Evolutionary conservation across 2,329 filamentous ascomycete species (phyloP), one percentile per base, ranked within the genome.

Genomic region (Colletotrichum sp.): DNA sequence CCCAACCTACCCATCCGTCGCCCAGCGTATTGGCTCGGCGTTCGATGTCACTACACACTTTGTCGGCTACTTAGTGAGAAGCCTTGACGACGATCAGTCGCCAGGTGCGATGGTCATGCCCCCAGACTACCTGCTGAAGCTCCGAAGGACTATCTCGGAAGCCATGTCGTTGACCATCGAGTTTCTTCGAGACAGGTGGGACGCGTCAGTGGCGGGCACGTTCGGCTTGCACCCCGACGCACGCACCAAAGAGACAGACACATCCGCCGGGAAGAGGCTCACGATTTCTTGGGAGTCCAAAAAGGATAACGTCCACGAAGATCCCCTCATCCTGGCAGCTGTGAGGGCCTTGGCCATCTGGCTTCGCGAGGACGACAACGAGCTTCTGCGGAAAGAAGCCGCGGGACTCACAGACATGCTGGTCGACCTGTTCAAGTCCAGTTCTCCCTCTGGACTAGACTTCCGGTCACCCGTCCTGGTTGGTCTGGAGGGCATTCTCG

Each of bases 171-270:
- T 92, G 3, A 89, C 90, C 0, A 88, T 93, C 75, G 93, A 94
- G 83, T 93, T 92, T 81, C 86, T 95, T 3, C 89, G 92, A 55
- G 93, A 95, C 80, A 86, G 93, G n/a, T 94, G 92, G 91, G 93
- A 95, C 80, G 91, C 91, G 6, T 90, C 90, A 3, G 85, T 91
- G n/a, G 90, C 92, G 5, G 92, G 92, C 13, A 90, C 90, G 8
- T 88, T 90, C 81, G 92, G 92, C 4, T 81, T 94, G 8, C 90
- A 94, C 79, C 90, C 89, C 2, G 88, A 90, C 12, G 90, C 91
- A 7, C 88, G 91, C 39, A 76, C 80, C 3, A 85, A 84, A 15
- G 84, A 83, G 3, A 83, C 87, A 16, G 84, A 88, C 52, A 88
- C 88, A 3, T 83, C 84, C 16, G 84, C 84, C 15, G 89, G 89